These are phyloP conservation scores for Quercus variabilis DNA, from an alignment of 306 rosid genomes.

Conservation along the genomic window DNA sequence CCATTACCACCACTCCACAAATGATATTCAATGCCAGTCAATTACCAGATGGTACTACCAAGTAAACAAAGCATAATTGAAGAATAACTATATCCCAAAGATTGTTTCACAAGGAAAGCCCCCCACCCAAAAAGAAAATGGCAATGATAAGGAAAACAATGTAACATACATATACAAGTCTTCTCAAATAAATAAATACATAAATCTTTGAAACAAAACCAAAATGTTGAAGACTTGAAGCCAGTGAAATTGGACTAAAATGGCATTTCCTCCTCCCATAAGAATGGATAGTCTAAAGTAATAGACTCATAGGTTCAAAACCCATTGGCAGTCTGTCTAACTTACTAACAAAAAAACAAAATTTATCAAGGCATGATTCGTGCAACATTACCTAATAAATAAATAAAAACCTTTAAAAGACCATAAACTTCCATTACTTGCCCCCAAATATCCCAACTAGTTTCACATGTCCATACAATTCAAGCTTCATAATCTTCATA, in stretches of 20 bases:
- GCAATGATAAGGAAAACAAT: not conserved
- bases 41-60: not conserved
- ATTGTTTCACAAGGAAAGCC: too few relatives aligned
- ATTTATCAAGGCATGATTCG: not conserved
- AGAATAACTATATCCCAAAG: too few relatives aligned
- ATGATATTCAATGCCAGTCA: not conserved
- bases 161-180: not conserved
- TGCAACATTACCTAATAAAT: not conserved
- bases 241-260: too few relatives aligned
- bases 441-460: not conserved
- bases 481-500: too few relatives aligned
- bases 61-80: not conserved
- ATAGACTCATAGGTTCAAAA: too few relatives aligned
- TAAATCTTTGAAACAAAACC: not conserved
- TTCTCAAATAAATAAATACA: not conserved
- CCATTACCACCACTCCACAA: not conserved
- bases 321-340: too few relatives aligned
- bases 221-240: not conserved
- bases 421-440: not conserved
- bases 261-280: too few relatives aligned
- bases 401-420: not conserved
- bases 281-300: not conserved
- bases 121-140: not conserved
- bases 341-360: too few relatives aligned
- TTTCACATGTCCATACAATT: not conserved